A percentile compares a stretch with the other conserved stretches of the same genome.
Conservation (phyloP, 768 basidiomycete genomes). For the Chalciporus sphaerocephalus region DNA sequence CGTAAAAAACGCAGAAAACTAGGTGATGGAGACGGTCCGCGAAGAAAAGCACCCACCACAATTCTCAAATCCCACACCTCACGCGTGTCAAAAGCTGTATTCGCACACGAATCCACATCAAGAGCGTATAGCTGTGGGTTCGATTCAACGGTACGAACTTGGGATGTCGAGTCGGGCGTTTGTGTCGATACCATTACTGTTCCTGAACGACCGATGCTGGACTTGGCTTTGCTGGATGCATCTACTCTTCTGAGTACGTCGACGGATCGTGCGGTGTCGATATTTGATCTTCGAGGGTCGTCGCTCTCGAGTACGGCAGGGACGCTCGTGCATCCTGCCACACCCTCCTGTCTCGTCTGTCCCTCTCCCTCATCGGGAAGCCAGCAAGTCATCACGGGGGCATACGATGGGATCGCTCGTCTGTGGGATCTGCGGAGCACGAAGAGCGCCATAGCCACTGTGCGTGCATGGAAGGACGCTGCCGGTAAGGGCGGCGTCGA, state of each 20-base stretch:
- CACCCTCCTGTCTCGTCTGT: constrained; percentile 57
- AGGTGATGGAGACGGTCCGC: constrained; percentile 27
- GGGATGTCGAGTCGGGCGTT: constrained; percentile 80
- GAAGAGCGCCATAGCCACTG: constrained; percentile 58
- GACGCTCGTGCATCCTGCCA: constrained; percentile 56
- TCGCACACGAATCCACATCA: constrained; percentile 37
- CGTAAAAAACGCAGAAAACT: constrained; percentile 64
- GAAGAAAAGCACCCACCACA: constrained; percentile 61
- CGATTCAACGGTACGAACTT: constrained; percentile 84
- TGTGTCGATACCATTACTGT: constrained; percentile 64
- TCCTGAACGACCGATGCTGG: constrained; percentile 72
- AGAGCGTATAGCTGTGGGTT: constrained; percentile 76
- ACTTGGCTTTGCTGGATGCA: constrained; percentile 34
- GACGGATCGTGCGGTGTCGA: constrained; percentile 67
- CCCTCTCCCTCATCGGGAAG: constrained; percentile 6
- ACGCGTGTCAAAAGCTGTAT: constrained; percentile 71
- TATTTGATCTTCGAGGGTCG: constrained; percentile 62
- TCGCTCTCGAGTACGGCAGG: constrained; percentile 35
- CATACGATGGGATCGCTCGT: constrained; percentile 73
- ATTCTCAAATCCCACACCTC: constrained; percentile 83
- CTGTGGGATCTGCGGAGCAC: constrained; percentile 77
- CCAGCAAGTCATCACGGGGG: constrained; percentile 63
- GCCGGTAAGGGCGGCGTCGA: constrained; percentile 45
- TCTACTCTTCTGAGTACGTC: constrained; percentile 37
- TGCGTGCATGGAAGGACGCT: constrained; percentile 53